phyloP scores from a whole-genome alignment of 2,329 filamentous ascomycete species.

The Fusarium annulatum region DNA sequence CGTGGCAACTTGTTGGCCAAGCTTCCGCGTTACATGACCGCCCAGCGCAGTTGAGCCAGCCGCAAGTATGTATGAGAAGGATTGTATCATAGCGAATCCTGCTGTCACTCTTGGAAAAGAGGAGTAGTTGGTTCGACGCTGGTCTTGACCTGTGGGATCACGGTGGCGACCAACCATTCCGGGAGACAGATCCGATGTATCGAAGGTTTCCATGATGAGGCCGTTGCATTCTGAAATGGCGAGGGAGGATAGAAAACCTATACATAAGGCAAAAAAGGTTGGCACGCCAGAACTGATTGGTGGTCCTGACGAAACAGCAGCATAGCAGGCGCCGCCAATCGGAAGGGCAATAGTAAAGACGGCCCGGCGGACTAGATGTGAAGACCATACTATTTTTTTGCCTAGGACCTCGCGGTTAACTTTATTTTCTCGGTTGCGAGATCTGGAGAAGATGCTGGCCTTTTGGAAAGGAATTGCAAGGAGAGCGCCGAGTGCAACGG shows the following conservation, averaged over 20 bases:
- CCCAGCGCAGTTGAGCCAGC: slow-evolving; percentile 75
- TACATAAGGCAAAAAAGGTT: slow-evolving; percentile 71
- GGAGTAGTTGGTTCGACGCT: slow-evolving; percentile 75
- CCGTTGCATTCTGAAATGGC: slow-evolving; percentile 81
- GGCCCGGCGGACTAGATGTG: slow-evolving; percentile 75
- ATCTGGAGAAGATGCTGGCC: slow-evolving; percentile 74
- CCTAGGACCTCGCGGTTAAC: slow-evolving; percentile 76
- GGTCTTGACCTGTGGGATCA: slow-evolving; percentile 51
- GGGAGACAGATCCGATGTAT: slow-evolving; percentile 81
- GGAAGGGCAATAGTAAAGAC: slow-evolving; percentile 76
- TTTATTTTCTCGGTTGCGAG: slow-evolving; percentile 67
- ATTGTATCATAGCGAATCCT: slow-evolving; percentile 77
- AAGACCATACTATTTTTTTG: slow-evolving; percentile 74
- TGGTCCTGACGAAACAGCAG: slow-evolving; percentile 72
- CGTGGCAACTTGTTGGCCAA: slow-evolving; percentile 75
- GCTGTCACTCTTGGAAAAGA: slow-evolving; percentile 79
- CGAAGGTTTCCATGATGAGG: slow-evolving; percentile 83
- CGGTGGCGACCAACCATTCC: slow-evolving; percentile 71
- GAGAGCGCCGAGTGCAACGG: slow-evolving; percentile 75
- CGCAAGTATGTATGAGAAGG: slow-evolving; percentile 75
- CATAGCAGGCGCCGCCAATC: slow-evolving; percentile 74
- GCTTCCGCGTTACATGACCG: slow-evolving; percentile 71
- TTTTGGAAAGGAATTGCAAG: slow-evolving; percentile 79
- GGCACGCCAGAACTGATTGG: slow-evolving; percentile 71
- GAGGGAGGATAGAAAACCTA: slow-evolving; percentile 78